Evolutionary conservation across 257 asterid species (phyloP), one percentile per base, ranked within the genome.

Genomic region (Sherardia arvensis): DNA sequence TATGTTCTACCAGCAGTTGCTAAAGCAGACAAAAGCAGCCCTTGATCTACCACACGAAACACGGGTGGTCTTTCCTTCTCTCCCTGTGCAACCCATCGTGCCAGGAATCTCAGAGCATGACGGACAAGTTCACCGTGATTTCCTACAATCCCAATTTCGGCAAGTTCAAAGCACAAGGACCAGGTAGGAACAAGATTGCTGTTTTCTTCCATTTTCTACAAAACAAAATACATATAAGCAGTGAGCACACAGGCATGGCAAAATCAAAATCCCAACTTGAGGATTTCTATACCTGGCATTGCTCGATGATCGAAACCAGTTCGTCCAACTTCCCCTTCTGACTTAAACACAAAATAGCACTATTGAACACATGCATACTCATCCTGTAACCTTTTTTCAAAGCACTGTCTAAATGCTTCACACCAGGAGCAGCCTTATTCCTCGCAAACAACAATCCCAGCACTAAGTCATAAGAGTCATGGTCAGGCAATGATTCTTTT

Each of bases 201-300:
- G 92, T 92, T 87, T 74, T 90, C 85, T 62, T 84, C 97, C 86
- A 76, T 85, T 90, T 84, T 85, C 99, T 93, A 90, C 61, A 14
- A 75, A 73, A 74, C 43, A 74, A 66, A 70, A 53, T 11, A 11
- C 3, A 32, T 4, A 32, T 32, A 32, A 32, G 34, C 34, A 2
- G 18, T 11, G 18, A 62, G 15, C 56, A 51, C 27, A 61, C 48
- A 34, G 73, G 71, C 51, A 18, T 49, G 29, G 29, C 33, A 21
- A 70, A 53, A 60, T 33, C 25, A 70, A 55, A 60, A 11, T 49
- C 57, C 60, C 62, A 25, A 10, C 22, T 26, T 29, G 15, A 62
- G 0, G 18, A 10, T 1, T 61, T 17, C 34, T 32, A 64, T 75
- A 90, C 99, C 96, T 90, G 85, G 95, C 99, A 93, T 81, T 77